Evolutionary conservation across 2,329 filamentous ascomycete species (phyloP).

Genomic region (Didymosphaeria variabile): DNA sequence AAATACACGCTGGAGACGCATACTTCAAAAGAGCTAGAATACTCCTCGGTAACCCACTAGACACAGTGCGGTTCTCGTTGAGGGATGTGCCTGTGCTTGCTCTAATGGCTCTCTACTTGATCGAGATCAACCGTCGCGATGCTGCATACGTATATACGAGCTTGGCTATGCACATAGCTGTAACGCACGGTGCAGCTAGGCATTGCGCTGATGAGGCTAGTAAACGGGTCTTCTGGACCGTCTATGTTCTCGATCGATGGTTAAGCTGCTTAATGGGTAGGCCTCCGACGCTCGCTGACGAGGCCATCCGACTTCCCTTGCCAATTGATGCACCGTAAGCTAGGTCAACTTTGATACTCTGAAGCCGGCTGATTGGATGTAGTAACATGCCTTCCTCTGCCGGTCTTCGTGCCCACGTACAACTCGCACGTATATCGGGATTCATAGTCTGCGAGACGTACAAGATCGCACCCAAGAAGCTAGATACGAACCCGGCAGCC

Average conservation of each 20-base stretch:
- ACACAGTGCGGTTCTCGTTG: conserved; percentile 35
- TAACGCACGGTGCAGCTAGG: conserved; percentile 36
- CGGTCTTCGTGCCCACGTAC: conserved; percentile 35
- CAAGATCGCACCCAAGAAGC: conserved; percentile 30
- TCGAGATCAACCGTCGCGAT: conserved; percentile 41
- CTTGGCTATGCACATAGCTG: conserved; percentile 37
- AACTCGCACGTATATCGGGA: conserved; percentile 34
- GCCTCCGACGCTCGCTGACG: conserved; percentile 35
- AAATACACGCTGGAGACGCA: conserved; percentile 31
- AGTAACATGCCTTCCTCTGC: conserved; percentile 33
- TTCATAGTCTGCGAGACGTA: conserved; percentile 40
- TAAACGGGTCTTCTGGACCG: conserved; percentile 35
- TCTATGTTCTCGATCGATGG: conserved; percentile 41
- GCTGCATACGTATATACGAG: conserved; percentile 38
- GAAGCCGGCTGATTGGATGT: conserved; percentile 10
- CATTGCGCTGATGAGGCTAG: conserved; percentile 29
- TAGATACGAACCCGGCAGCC: conserved; percentile 16
- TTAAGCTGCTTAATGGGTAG: conserved; percentile 39
- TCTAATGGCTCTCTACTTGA: conserved; percentile 39
- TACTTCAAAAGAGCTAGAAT: conserved; percentile 38
- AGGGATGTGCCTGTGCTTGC: conserved; percentile 35
- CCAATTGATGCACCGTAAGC: conserved; percentile 33
- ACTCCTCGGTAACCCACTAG: conserved; percentile 37
- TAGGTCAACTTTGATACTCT: not conserved
- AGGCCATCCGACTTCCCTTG: conserved; percentile 34